Conservation (phyloP, 2,329 filamentous ascomycete genomes). For the Pestalotiopsis sp. region DNA sequence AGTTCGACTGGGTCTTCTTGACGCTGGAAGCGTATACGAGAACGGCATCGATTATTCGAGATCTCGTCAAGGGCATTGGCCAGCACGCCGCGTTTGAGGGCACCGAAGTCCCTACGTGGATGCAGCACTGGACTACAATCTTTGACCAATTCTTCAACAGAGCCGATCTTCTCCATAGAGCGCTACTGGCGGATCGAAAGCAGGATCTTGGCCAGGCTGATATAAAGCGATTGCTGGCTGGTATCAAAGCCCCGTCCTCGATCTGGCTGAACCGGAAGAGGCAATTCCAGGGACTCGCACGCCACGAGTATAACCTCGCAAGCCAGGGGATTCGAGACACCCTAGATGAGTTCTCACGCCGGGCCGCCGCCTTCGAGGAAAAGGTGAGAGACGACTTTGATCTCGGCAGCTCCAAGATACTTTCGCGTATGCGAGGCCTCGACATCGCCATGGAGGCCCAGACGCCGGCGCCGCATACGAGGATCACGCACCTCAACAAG, state of each 20-base stretch:
- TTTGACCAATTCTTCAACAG: background rate
- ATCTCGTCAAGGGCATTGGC: background rate
- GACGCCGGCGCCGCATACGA: background rate
- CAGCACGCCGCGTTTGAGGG: background rate
- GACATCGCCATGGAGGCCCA: background rate
- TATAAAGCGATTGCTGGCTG: background rate
- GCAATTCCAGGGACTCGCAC: slow-evolving; percentile 19
- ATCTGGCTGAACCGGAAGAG: slow-evolving; percentile 5
- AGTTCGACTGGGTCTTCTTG: background rate
- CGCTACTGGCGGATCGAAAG: background rate
- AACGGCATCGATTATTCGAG: background rate
- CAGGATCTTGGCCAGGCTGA: background rate
- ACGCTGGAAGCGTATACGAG: background rate
- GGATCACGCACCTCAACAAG: background rate
- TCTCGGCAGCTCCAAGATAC: background rate
- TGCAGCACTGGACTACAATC: background rate
- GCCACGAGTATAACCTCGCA: slow-evolving; percentile 21
- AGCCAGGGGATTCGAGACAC: slow-evolving; percentile 22
- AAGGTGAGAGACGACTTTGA: background rate
- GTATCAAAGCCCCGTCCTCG: background rate
- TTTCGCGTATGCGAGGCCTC: background rate
- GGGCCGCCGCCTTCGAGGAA: background rate
- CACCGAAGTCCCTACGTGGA: background rate
- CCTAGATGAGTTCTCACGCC: slow-evolving; percentile 21
- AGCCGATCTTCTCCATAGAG: background rate